A percentile compares a stretch with the other conserved stretches of the same genome.
These are phyloP conservation scores for Microascus cirrosus DNA, from an alignment of 2,329 filamentous ascomycete genomes.

Conservation along the genomic window DNA sequence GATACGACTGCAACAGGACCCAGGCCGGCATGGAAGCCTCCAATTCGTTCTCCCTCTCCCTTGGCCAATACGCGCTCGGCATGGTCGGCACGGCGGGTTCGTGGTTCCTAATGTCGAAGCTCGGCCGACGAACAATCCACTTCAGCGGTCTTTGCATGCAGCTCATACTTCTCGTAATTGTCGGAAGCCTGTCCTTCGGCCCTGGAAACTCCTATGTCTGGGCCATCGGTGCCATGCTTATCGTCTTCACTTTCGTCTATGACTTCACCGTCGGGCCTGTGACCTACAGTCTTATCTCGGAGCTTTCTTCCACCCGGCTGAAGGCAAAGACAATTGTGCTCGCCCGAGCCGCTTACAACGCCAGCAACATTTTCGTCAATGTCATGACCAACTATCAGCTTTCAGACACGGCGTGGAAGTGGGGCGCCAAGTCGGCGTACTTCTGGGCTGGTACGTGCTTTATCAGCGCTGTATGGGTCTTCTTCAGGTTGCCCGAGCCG, in stretches of 20 bases:
- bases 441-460: slow-evolving; percentile 31
- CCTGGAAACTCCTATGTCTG: slow-evolving; percentile 22
- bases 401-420: slow-evolving; percentile 24
- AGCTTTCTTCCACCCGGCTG: slow-evolving; percentile 41
- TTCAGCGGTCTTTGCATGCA: slow-evolving; percentile 30
- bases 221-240: slow-evolving; percentile 32
- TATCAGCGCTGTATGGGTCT: slow-evolving; percentile 32
- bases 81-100: slow-evolving; percentile 38
- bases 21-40: slow-evolving; percentile 31
- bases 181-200: slow-evolving; percentile 25
- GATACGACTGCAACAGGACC: slow-evolving; percentile 8
- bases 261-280: slow-evolving; percentile 43
- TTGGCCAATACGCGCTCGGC: slow-evolving; percentile 37
- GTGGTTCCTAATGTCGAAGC: slow-evolving; percentile 35
- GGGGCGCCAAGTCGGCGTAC: slow-evolving; percentile 27
- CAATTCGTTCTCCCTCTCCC: slow-evolving; percentile 31
- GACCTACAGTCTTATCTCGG: slow-evolving; percentile 38
- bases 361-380: slow-evolving; percentile 12
- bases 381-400: slow-evolving; percentile 20
- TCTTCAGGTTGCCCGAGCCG: slow-evolving; percentile 41
- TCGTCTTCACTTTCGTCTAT: slow-evolving; percentile 42
- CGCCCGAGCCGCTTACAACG: slow-evolving; percentile 29
- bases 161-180: slow-evolving; percentile 25
- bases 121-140: slow-evolving; percentile 39
- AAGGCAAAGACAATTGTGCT: slow-evolving; percentile 44